These are phyloP conservation scores for Nigrospora sphaerica DNA, from an alignment of 2,329 filamentous ascomycete genomes.

Conservation along the genomic window DNA sequence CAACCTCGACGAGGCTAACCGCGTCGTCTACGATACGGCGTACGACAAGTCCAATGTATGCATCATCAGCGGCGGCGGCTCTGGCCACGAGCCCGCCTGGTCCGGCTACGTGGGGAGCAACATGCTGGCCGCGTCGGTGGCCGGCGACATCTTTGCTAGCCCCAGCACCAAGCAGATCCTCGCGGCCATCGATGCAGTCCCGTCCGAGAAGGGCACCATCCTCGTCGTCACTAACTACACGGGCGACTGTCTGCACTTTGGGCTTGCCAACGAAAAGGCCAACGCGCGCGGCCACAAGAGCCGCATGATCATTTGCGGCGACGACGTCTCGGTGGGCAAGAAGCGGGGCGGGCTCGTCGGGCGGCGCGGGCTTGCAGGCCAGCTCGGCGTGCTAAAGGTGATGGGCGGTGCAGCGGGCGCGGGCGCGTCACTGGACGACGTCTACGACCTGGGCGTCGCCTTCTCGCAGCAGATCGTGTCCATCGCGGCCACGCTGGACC, in stretches of 20 bases:
- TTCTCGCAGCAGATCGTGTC: slow-evolving; percentile 47
- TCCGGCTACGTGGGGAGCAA: slow-evolving; percentile 56
- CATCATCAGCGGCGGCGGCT: slow-evolving; percentile 48
- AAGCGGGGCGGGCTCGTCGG: slow-evolving; percentile 51
- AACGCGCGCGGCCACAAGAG: slow-evolving; percentile 46
- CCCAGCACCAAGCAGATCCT: slow-evolving; percentile 58
- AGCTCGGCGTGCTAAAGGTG: slow-evolving; percentile 52
- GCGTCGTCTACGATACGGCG: slow-evolving; percentile 42
- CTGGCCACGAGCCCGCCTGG: slow-evolving; percentile 56
- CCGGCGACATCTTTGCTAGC: slow-evolving; percentile 57
- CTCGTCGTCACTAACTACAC: slow-evolving; percentile 61
- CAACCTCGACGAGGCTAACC: slow-evolving; percentile 40
- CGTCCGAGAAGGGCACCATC: slow-evolving; percentile 48
- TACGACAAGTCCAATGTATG: slow-evolving; percentile 37
- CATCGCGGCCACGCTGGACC: slow-evolving; percentile 51
- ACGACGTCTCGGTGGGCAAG: slow-evolving; percentile 58
- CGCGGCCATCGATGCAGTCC: slow-evolving; percentile 47
- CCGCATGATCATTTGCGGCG: slow-evolving; percentile 53
- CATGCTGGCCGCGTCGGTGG: slow-evolving; percentile 53
- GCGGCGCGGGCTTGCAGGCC: slow-evolving; percentile 53
- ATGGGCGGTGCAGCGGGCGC: slow-evolving; percentile 42
- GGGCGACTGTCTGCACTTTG: slow-evolving; percentile 56
- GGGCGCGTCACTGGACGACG: slow-evolving; percentile 39
- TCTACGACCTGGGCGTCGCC: slow-evolving; percentile 42
- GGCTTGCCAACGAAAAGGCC: slow-evolving; percentile 51